Base-by-base conservation (phyloP, 2,329 filamentous ascomycete species). In the Penicillium sp. region DNA sequence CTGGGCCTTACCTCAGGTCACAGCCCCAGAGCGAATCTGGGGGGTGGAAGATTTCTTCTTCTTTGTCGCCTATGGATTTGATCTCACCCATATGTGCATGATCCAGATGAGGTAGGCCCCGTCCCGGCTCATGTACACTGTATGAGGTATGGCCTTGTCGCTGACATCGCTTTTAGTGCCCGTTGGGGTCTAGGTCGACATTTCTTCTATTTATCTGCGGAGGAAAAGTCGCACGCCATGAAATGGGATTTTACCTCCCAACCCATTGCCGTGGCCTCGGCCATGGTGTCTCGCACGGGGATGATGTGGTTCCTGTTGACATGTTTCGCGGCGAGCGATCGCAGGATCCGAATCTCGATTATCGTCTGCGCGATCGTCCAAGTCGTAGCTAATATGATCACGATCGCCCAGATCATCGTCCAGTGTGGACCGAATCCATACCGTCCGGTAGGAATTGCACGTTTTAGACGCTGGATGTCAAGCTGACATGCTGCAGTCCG, bases 251-350 rank as follows among this genome's bases (percentile, higher is more conserved):
- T 62, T 22, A 55, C 63, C 14, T 59, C 56, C 3, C 64, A 72
- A 64, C 63, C 64, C 3, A 39, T 67, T 24, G 64, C 70, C 8
- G 69, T 75, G 5, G 33, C 67, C 11, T 70, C 72, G 1, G 66
- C 70, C 2, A 74, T 74, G 71, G 55, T 72, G 31, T 74, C 70
- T 5, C 63, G 72, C 3, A 66, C 72, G 7, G 71, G 71, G 21
- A 74, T 75, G 67, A 74, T 72, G 63, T 71, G 70, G 65, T 74
- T 74, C 37, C 61, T 75, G 5, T 63, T 70, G 54, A 71, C 63
- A 2, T 75, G 72, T 48, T 75, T 74, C 41, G 64, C 66, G 9
- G 64, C 67, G 10, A 71, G 65, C 29, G 66, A 73, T 39, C 64
- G 59, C 26, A 66, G 66, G 19, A 56, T 74, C n/a, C 67, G 69